Conservation (phyloP, 169 alveolate species). For the Cryptosporidium tyzzeri region DNA sequence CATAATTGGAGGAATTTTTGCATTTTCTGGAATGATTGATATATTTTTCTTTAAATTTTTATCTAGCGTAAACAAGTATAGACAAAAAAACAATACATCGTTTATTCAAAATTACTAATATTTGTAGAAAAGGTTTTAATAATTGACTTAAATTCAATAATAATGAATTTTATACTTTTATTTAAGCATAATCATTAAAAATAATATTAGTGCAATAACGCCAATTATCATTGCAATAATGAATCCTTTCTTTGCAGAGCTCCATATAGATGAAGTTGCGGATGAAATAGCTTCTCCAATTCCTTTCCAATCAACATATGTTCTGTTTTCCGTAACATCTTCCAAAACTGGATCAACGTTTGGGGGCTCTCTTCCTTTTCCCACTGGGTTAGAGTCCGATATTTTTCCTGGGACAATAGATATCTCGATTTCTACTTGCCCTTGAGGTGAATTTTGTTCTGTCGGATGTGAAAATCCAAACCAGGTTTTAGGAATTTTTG, state of each 20-base stretch:
- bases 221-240: conserved; percentile 67
- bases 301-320: conserved; percentile 90
- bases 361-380: conserved; percentile 92
- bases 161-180: background rate
- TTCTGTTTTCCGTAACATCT: conserved; percentile 88
- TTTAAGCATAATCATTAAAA: conserved; percentile 60
- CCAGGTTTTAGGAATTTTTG: conserved; percentile 60
- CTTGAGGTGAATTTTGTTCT: conserved; percentile 83
- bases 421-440: conserved; percentile 88
- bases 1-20: conserved; percentile 74
- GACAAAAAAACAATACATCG: background rate
- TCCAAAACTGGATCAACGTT: conserved; percentile 90
- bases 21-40: conserved; percentile 74
- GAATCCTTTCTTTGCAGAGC: conserved; percentile 56
- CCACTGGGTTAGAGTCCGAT: conserved; percentile 89
- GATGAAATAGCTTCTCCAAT: conserved; percentile 85
- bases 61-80: conserved; percentile 3
- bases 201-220: conserved; percentile 49
- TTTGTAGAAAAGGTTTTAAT: background rate
- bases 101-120: conserved; percentile 41
- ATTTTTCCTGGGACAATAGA: conserved; percentile 86
- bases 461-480: conserved; percentile 82
- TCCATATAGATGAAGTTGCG: conserved; percentile 84
- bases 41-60: conserved; percentile 45
- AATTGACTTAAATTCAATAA: too few species aligned